phyloP scores from a whole-genome alignment of 495 filamentous ascomycete genomes.

The Xylaria intraflava region DNA sequence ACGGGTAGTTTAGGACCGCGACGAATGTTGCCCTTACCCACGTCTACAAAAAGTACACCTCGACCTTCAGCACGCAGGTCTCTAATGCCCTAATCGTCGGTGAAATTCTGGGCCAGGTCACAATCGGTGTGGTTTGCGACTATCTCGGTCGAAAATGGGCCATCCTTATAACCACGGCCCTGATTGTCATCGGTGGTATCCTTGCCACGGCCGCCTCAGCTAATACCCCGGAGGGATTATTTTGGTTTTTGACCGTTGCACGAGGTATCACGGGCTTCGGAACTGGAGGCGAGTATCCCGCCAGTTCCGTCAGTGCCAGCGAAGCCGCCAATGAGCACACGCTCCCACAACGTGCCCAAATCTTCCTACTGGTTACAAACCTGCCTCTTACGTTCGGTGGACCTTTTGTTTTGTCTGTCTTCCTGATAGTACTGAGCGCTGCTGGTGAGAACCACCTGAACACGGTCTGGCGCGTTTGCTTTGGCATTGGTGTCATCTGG shows the following conservation, averaged over 20 bases:
- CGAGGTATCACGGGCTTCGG: conserved; percentile 49
- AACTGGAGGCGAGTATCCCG: conserved; percentile 37
- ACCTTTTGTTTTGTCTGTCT: conserved; percentile 43
- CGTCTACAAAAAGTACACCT: conserved; percentile 42
- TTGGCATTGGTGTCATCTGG: conserved; percentile 46
- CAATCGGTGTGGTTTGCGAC: conserved; percentile 47
- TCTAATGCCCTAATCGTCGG: conserved; percentile 49
- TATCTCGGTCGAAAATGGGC: conserved; percentile 48
- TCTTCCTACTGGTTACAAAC: conserved; percentile 48
- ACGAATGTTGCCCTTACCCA: conserved; percentile 44
- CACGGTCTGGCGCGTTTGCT: conserved; percentile 48
- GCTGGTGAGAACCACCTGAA: conserved; percentile 34
- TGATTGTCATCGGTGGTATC: conserved; percentile 51
- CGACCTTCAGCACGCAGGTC: conserved; percentile 28
- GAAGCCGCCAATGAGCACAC: conserved; percentile 44
- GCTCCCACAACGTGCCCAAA: conserved; percentile 28
- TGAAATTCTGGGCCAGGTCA: conserved; percentile 45
- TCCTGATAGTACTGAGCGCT: conserved; percentile 39
- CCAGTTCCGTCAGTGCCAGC: conserved; percentile 37
- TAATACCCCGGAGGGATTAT: conserved; percentile 41
- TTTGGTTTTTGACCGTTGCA: conserved; percentile 51
- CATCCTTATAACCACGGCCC: conserved; percentile 42
- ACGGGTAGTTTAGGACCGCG: conserved; percentile 39
- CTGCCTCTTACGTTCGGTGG: conserved; percentile 45
- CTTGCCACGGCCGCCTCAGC: conserved; percentile 43